These are phyloP conservation scores for Spergularia bocconei DNA, from an alignment of 148 eudicot species.

Conservation along the genomic window DNA sequence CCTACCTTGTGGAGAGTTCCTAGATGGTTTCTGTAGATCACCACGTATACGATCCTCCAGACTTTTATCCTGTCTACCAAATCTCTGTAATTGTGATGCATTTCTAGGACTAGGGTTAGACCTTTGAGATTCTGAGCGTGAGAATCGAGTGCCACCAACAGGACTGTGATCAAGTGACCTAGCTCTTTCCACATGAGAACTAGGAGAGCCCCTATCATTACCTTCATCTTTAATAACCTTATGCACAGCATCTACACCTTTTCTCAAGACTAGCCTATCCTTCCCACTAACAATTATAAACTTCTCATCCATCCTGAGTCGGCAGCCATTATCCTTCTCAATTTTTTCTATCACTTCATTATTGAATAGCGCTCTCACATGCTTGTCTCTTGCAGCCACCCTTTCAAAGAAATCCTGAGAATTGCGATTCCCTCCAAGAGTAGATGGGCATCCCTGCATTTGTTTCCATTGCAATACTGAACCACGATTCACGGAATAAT, in stretches of 20 bases:
- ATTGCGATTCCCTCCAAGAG: constrained; percentile 95
- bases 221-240: constrained; percentile 72
- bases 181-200: constrained; percentile 50
- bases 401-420: constrained; percentile 96
- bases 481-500: neutral
- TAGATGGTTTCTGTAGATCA: constrained; percentile 68
- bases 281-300: constrained; percentile 96
- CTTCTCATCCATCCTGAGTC: constrained; percentile 88
- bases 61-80: constrained; percentile 67
- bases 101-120: constrained; percentile 72
- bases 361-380: constrained; percentile 82
- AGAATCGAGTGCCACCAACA: constrained; percentile 46
- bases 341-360: constrained; percentile 66
- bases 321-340: constrained; percentile 90
- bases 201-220: constrained; percentile 52
- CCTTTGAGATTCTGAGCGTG: constrained; percentile 74
- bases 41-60: constrained; percentile 79
- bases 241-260: constrained; percentile 96
- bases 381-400: constrained; percentile 87
- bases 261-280: constrained; percentile 75
- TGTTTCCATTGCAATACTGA: constrained; percentile 25
- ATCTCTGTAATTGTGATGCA: constrained; percentile 58
- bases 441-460: constrained; percentile 92
- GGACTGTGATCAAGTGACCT: constrained; percentile 66
- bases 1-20: constrained; percentile 97